Percentiles rank a stretch among this genome's conserved stretches.
phyloP scores from a whole-genome alignment of 2,329 filamentous ascomycete species.

The Penicillium brasilianum region DNA sequence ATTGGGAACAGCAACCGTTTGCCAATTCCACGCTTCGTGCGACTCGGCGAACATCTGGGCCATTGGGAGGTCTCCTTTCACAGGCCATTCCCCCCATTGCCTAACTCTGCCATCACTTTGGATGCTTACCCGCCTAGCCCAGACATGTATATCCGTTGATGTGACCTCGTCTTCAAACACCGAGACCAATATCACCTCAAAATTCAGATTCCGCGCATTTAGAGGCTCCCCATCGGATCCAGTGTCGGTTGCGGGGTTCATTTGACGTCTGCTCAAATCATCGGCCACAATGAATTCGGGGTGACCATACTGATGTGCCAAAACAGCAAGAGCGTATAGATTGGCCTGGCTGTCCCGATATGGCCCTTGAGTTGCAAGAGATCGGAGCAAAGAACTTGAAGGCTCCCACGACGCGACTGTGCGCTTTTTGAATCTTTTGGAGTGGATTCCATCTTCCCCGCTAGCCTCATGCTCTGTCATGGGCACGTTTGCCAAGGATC shows the following conservation, averaged over 20 bases:
- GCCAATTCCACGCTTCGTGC: background rate
- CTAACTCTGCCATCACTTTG: background rate
- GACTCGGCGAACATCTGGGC: background rate
- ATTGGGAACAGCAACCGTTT: background rate
- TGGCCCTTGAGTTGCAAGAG: slow-evolving; percentile 9
- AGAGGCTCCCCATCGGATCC: background rate
- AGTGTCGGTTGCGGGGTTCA: background rate
- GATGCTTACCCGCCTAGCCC: background rate
- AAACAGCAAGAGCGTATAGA: slow-evolving; percentile 6
- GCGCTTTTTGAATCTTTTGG: too few species aligned
- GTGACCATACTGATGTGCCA: background rate
- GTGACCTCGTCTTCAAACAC: background rate
- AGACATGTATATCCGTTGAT: background rate
- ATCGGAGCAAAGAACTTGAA: background rate
- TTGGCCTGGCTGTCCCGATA: slow-evolving; percentile 11
- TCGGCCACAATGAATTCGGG: slow-evolving; percentile 7
- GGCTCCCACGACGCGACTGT: background rate
- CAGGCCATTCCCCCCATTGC: background rate
- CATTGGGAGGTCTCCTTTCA: too few species aligned
- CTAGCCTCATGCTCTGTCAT: background rate
- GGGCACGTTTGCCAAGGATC: too few species aligned
- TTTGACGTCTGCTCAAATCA: slow-evolving; percentile 10
- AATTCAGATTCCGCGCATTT: background rate
- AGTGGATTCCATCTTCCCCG: too few species aligned
- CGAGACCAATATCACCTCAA: background rate